Base-by-base conservation (phyloP, 2,329 filamentous ascomycete genomes). In the Aureobasidium sp. region DNA sequence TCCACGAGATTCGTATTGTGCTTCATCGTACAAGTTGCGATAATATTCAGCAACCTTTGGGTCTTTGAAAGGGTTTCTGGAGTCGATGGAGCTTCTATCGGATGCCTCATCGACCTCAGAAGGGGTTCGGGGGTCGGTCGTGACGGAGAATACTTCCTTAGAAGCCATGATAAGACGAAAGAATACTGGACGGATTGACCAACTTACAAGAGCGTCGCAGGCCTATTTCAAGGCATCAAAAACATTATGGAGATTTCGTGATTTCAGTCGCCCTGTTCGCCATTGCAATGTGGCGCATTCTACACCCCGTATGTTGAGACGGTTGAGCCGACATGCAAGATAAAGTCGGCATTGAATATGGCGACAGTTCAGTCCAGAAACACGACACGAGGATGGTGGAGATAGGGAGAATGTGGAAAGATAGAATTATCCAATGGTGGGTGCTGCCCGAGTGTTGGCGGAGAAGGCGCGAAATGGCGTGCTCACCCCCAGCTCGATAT, bases 1-100 rank as follows among this genome's bases (percentile, higher is more conserved):
- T 74, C 90, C 88, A 8, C 80, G 75, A 5, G 87, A 87, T 71
- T 91, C 88, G 70, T 90, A 91, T 75, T 78, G 68, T 1, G 56
- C 56, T 11, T 29, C 82, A 68, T 89, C 85, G 67, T 89, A 89
- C 6, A 88, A 72, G 6, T 76, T 76, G 2, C 80, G 78, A 82
- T 86, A 89, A 70, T 86, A 81, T n/a, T 84, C 81, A 1, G 86
- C 85, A 2, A 85, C 77, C 4, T 79, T 77, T 3, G 84, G 81
- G 58, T 88, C 84, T 0, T 81, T 77, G 69, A 89, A 89, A 3
- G 70, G 68, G 38, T 73, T 73, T 40, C 10, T 60, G n/a, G 43
- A 10, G n/a, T 60, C 56, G 23, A 60, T 40, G 8, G 56, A 60
- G 29, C 56, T 60, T 50, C 56, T 48, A n/a, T 50, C 56, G 27